A percentile compares a stretch with the other conserved stretches of the same genome.
Evolutionary conservation across 495 filamentous ascomycete species (phyloP).

Genomic region (Penicillium paradoxum): DNA sequence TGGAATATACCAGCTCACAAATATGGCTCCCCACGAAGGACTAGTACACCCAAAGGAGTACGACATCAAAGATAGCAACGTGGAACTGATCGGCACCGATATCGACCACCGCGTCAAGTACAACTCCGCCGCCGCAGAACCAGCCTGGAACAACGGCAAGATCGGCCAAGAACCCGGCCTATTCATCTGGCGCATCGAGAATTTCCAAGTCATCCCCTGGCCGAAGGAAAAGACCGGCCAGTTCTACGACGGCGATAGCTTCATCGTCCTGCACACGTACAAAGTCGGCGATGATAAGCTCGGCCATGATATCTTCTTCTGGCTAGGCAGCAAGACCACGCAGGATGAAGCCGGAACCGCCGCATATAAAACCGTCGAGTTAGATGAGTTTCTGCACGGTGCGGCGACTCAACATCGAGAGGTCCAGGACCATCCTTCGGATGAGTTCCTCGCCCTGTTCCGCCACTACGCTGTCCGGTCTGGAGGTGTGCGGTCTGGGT

Average conservation of each 20-base stretch:
- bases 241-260: slow-evolving; percentile 61
- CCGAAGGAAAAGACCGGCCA: slow-evolving; percentile 47
- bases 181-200: slow-evolving; percentile 56
- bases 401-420: slow-evolving; percentile 57
- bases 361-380: slow-evolving; percentile 62
- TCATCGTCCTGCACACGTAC: slow-evolving; percentile 54
- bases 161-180: slow-evolving; percentile 47
- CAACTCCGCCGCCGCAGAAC: slow-evolving; percentile 54
- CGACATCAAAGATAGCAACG: slow-evolving; percentile 59
- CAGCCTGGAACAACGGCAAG: slow-evolving; percentile 53
- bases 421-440: slow-evolving; percentile 49
- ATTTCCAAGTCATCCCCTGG: slow-evolving; percentile 57
- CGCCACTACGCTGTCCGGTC: slow-evolving; percentile 46
- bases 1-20: not conserved
- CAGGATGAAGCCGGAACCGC: slow-evolving; percentile 61
- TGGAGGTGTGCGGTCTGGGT: slow-evolving; percentile 57
- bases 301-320: slow-evolving; percentile 56
- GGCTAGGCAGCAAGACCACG: slow-evolving; percentile 53
- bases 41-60: slow-evolving; percentile 55
- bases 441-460: slow-evolving; percentile 55
- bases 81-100: slow-evolving; percentile 53
- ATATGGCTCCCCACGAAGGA: slow-evolving; percentile 54
- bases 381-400: slow-evolving; percentile 58
- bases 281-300: slow-evolving; percentile 47
- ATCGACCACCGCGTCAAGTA: slow-evolving; percentile 61